phyloP scores from a whole-genome alignment of 352 stramenopile species.

The Pythium myriotylum region DNA sequence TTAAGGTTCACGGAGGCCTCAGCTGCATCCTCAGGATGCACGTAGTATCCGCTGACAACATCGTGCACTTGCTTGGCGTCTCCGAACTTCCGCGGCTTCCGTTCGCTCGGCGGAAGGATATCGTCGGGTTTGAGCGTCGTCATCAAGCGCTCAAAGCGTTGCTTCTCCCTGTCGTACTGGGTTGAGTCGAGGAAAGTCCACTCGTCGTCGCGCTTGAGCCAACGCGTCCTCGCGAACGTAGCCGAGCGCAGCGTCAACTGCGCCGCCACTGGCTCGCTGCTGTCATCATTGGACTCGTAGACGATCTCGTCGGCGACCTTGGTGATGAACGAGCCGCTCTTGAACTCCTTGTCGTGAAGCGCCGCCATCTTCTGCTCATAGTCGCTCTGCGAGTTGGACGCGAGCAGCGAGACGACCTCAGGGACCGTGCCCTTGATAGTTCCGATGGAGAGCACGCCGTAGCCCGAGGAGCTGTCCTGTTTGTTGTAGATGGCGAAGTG shows the following conservation, averaged over 20 bases:
- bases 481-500: conserved; percentile 23
- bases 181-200: conserved; percentile 23
- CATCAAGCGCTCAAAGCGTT: conserved; percentile 22
- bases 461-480: background rate
- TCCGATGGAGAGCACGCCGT: conserved; percentile 20
- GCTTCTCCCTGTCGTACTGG: conserved; percentile 7
- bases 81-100: conserved; percentile 2
- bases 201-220: conserved; percentile 23
- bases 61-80: conserved; percentile 13
- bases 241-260: conserved; percentile 18
- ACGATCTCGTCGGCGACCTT: background rate
- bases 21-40: conserved; percentile 2
- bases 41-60: conserved; percentile 13
- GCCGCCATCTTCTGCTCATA: conserved; percentile 20
- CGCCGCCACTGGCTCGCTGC: background rate
- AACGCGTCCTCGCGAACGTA: conserved; percentile 12
- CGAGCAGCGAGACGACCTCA: conserved; percentile 20
- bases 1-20: background rate
- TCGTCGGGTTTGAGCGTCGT: conserved; percentile 22
- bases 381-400: background rate
- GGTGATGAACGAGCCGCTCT: conserved; percentile 8
- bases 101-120: background rate
- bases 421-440: conserved; percentile 9
- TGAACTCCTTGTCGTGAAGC: conserved; percentile 24
- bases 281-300: background rate